These are phyloP conservation scores for Yamadazyma friedrichii DNA, from an alignment of 1,139 yeast species.

Conservation along the genomic window DNA sequence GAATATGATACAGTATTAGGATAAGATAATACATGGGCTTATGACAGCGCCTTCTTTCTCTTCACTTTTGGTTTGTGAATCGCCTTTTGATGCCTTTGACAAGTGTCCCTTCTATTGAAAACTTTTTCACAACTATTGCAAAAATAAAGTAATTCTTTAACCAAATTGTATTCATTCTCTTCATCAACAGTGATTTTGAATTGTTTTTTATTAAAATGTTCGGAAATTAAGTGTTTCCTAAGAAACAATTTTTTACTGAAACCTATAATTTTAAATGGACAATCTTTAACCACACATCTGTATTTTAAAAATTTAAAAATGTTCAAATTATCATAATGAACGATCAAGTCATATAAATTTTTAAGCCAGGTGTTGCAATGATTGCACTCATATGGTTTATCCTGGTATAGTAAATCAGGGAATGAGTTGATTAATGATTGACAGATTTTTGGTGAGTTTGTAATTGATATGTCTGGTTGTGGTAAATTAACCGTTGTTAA, in stretches of 20 bases:
- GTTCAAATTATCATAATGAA: conserved; percentile 12
- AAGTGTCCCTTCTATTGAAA: conserved; percentile 56
- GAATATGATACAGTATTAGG: too few species aligned
- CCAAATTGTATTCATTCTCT: conserved; percentile 4
- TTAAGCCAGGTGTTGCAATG: conserved; percentile 12
- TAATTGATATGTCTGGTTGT: neutral
- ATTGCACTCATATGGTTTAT: conserved; percentile 10
- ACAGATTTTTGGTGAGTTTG: conserved; percentile 3
- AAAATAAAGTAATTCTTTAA: conserved; percentile 10
- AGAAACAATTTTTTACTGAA: conserved; percentile 55
- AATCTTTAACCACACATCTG: conserved; percentile 48
- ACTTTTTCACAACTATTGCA: conserved; percentile 41
- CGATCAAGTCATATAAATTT: conserved; percentile 6
- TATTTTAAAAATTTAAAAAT: conserved; percentile 13
- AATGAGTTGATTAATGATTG: conserved; percentile 5
- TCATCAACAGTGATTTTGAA: conserved; percentile 1
- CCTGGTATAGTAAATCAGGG: conserved; percentile 4
- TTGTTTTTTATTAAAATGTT: conserved; percentile 34
- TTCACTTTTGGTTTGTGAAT: conserved; percentile 35
- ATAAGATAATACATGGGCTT: too few species aligned
- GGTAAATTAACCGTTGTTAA: neutral
- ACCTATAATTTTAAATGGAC: conserved; percentile 63
- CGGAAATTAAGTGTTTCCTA: conserved; percentile 55
- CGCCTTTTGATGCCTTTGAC: conserved; percentile 48
- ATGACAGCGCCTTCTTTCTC: neutral